phyloP scores from a whole-genome alignment of 2,329 filamentous ascomycete genomes.

The Nigrospora osmanthi region DNA sequence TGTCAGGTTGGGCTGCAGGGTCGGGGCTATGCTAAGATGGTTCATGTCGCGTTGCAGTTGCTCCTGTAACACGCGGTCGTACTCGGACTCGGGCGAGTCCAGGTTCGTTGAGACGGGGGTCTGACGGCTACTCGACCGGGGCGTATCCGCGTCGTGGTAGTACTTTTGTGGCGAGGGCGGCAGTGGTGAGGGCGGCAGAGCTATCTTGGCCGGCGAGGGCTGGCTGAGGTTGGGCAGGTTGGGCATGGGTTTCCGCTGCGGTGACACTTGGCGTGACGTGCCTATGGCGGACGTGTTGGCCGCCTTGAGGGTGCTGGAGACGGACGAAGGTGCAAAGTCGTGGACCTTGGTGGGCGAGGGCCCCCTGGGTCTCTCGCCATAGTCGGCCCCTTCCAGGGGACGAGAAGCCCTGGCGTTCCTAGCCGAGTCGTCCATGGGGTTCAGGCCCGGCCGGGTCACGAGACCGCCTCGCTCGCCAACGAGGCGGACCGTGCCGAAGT shows the following conservation, averaged over 20 bases:
- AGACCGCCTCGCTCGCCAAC: slow-evolving; percentile 58
- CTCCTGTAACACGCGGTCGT: slow-evolving; percentile 49
- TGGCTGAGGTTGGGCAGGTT: slow-evolving; percentile 20
- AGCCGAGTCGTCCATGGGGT: slow-evolving; percentile 72
- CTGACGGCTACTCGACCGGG: slow-evolving; percentile 35
- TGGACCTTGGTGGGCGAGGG: slow-evolving; percentile 43
- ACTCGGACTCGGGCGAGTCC: slow-evolving; percentile 52
- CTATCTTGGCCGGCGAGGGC: slow-evolving; percentile 50
- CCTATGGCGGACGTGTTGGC: slow-evolving; percentile 30
- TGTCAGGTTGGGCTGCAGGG: slow-evolving; percentile 11
- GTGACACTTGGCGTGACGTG: slow-evolving; percentile 50
- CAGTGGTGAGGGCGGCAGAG: slow-evolving; percentile 48
- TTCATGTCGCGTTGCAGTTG: slow-evolving; percentile 58
- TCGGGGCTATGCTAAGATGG: slow-evolving; percentile 41
- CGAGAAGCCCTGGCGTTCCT: slow-evolving; percentile 64
- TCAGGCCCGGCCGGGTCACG: slow-evolving; percentile 47
- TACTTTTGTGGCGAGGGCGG: slow-evolving; percentile 50
- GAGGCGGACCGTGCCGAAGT: slow-evolving; percentile 91
- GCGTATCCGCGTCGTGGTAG: slow-evolving; percentile 34
- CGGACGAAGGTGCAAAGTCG: slow-evolving; percentile 33
- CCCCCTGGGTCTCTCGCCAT: slow-evolving; percentile 43
- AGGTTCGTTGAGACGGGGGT: slow-evolving; percentile 37
- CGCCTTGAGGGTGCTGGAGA: slow-evolving; percentile 48
- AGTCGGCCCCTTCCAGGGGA: slow-evolving; percentile 40
- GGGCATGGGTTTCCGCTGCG: slow-evolving; percentile 48